A percentile compares a stretch with the other conserved stretches of the same genome.
Evolutionary conservation across 805 yeast genomes (phyloP).

Genomic region (Myxozyma geophila): DNA sequence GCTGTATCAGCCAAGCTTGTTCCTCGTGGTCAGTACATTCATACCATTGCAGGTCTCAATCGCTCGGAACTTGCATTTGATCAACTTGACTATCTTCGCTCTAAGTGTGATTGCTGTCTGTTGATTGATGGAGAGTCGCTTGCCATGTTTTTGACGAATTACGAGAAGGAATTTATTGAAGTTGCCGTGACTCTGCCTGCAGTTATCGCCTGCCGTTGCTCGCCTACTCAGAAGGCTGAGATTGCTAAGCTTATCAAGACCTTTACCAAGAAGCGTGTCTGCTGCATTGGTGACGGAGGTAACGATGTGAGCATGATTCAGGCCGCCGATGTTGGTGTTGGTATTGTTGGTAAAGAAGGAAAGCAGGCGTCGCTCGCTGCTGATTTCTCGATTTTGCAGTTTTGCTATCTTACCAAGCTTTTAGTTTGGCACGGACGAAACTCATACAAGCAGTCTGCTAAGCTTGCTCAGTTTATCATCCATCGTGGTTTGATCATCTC

Average conservation of each 20-base stretch:
- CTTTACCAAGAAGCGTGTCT: constrained; percentile 84
- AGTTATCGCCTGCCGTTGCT: constrained; percentile 97
- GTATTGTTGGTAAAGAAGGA: constrained; percentile 98
- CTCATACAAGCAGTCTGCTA: constrained; percentile 93
- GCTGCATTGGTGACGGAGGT: constrained; percentile 99
- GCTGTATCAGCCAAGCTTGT: constrained; percentile 94
- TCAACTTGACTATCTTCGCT: constrained; percentile 71
- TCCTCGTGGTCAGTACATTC: constrained; percentile 91
- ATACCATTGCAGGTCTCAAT: constrained; percentile 71
- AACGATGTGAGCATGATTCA: constrained; percentile 99
- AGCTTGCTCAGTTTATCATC: constrained; percentile 91
- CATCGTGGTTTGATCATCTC: constrained; percentile 94
- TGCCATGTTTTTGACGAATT: constrained; percentile 65
- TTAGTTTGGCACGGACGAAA: constrained; percentile 98
- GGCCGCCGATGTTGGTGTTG: constrained; percentile 98
- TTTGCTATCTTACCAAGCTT: constrained; percentile 83
- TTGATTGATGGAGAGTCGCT: constrained; percentile 94
- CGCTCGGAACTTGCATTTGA: constrained; percentile 70
- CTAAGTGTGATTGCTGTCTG: constrained; percentile 71
- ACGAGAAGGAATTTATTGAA: constrained; percentile 72
- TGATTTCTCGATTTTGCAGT: constrained; percentile 91
- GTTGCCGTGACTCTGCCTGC: constrained; percentile 81
- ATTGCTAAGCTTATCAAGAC: constrained; percentile 80
- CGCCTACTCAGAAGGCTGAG: constrained; percentile 98
- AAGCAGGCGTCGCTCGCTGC: constrained; percentile 97